Base-by-base conservation (phyloP, 1,284 basidiomycete species). In the Somion occarium region DNA sequence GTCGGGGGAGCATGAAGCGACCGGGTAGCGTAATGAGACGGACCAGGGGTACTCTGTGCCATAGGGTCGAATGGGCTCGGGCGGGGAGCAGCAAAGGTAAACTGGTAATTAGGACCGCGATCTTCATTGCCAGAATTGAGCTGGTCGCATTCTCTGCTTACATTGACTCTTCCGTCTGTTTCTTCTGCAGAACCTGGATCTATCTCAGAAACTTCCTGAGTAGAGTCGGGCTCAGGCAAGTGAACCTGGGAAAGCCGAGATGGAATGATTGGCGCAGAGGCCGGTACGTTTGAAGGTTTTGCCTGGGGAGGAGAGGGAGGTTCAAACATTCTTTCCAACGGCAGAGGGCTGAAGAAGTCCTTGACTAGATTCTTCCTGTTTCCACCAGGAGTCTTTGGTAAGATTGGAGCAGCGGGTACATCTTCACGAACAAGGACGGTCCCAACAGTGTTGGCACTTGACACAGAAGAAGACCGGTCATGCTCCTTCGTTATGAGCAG, bases 261-360 rank as follows among this genome's bases (percentile, higher is more conserved):
- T 5, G 69, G 68, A 0, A 72, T 54, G 9, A 63, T 44, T 11
- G 68, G 69, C 5, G 65, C 62, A 50, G 64, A 61, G 5, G 61
- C 58, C n/a, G 67, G 59, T 38, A 54, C 45, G 59, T 59, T 30
- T 41, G 53, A 52, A 51, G 48, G 56, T 43, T 13, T 62, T 55
- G 51, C 61, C 59, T 9, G 64, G 56, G 83, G 85, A 1, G 86
- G 88, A 2, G 90, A 88, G 0, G 93, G 93, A 4, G 93, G 92
- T 56, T 93, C 88, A 59, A 95, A 95, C 89, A 95, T 91, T 49
- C 78, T 78, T 68, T 95, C 92, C 9, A 95, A 75, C 3, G 87
- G 83, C 50, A 93, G 67, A 0, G 91, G 90, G 48, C 83, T 89
- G 69, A 95, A 95, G 61, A 95, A 83, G 64, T 91, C 84, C 68